Conservation (phyloP, 805 yeast genomes). For the Ogataea paradorogensis region DNA sequence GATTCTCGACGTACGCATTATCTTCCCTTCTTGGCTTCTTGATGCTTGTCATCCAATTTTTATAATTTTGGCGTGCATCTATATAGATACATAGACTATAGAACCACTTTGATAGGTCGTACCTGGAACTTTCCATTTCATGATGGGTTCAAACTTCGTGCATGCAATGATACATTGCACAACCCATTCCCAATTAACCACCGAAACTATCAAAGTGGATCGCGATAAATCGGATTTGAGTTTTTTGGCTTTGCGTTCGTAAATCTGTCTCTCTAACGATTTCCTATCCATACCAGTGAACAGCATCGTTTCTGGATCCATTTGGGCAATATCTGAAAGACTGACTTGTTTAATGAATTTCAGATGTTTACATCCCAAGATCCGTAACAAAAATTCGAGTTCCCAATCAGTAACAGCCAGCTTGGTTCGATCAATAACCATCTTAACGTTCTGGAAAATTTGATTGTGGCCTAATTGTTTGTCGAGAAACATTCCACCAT, state of each 20-base stretch:
- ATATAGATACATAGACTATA: not conserved
- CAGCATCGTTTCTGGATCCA: constrained; percentile 1
- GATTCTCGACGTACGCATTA: not conserved
- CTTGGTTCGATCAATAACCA: constrained; percentile 34
- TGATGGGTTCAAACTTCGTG: constrained; percentile 14
- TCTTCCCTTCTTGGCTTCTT: constrained; percentile 1
- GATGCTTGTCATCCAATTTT: not conserved
- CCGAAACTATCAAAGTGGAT: constrained; percentile 18
- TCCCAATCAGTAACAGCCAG: constrained; percentile 8
- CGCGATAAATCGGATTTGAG: not conserved
- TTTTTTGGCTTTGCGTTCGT: not conserved
- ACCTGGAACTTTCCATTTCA: constrained; percentile 24
- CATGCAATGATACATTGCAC: constrained; percentile 54
- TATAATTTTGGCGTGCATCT: constrained; percentile 5
- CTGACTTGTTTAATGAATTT: constrained; percentile 6
- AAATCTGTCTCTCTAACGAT: constrained; percentile 2
- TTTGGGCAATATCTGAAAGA: constrained; percentile 1
- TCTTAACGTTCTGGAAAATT: constrained; percentile 32
- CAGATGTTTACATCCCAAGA: constrained; percentile 13
- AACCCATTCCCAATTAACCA: constrained; percentile 64
- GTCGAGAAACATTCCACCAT: constrained; percentile 29
- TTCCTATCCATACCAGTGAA: constrained; percentile 13
- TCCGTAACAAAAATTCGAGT: constrained; percentile 9
- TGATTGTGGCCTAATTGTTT: constrained; percentile 44
- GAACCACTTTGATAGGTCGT: not conserved